These are phyloP conservation scores for Cicer chorassanicum DNA, from an alignment of 306 rosid genomes.

Conservation along the genomic window DNA sequence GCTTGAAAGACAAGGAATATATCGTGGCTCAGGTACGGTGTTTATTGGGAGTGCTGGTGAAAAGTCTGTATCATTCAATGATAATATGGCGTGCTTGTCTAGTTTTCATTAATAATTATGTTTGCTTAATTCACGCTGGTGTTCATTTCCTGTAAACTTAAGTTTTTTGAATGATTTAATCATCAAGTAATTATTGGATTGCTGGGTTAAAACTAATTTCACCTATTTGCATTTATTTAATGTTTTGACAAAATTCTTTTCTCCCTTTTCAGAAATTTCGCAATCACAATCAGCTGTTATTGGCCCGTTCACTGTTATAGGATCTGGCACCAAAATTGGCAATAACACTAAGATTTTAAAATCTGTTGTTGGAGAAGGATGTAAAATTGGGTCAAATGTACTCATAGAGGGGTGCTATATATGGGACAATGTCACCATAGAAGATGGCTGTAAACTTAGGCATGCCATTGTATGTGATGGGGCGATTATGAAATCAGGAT, in stretches of 20 bases:
- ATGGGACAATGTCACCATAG: conserved; percentile 83
- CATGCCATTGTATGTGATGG: conserved; percentile 94
- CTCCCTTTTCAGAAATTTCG: conserved; percentile 62
- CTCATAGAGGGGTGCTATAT: conserved; percentile 84
- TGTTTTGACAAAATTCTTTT: conserved; percentile 45
- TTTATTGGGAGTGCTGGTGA: conserved; percentile 12
- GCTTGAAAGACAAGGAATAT: conserved; percentile 91
- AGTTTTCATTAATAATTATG: conserved; percentile 27
- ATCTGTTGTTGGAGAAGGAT: conserved; percentile 87
- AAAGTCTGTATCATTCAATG: conserved; percentile 2
- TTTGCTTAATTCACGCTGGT: conserved; percentile 9
- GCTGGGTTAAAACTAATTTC: conserved; percentile 18
- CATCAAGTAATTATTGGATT: conserved; percentile 26
- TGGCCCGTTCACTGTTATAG: conserved; percentile 87
- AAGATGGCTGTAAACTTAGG: conserved; percentile 87
- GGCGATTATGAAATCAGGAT: conserved; percentile 75
- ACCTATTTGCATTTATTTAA: conserved; percentile 8
- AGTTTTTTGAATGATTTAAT: conserved; percentile 32
- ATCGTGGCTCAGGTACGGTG: conserved; percentile 81
- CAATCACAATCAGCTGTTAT: conserved; percentile 83
- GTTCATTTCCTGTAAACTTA: conserved; percentile 3
- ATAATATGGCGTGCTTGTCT: conserved; percentile 13
- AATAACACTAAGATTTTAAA: conserved; percentile 63
- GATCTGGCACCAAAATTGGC: conserved; percentile 86
- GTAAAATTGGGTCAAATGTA: conserved; percentile 85